Base-by-base conservation (phyloP, 2,329 filamentous ascomycete species). In the Pseudopyrenochaeta lycopersici region DNA sequence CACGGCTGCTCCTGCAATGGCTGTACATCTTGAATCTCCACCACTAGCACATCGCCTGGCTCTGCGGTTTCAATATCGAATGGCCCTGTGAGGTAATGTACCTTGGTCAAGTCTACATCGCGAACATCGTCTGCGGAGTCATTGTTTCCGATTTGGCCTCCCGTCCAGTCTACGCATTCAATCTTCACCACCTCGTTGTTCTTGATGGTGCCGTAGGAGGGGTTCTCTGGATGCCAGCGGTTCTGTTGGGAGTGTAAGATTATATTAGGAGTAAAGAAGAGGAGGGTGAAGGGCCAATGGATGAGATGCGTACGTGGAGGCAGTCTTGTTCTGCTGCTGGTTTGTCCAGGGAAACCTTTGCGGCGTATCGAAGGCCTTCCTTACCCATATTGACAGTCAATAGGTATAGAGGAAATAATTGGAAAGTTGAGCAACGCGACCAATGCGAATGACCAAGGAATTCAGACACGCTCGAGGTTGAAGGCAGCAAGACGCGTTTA, bases 21-120 rank as follows among this genome's bases (percentile, higher is more conserved):
- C 78, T 97, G 92, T 0, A 97, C 91, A 68, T 97, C 93, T 75
- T 94, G 92, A 61, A 97, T 97, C 73, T 97, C 92, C 7, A 97
- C 90, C 0, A 96, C 79, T 0, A 96, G 82, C 1, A 96, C 81
- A 70, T 97, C 93, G 0, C 93, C 93, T 0, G 92, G 92, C 74
- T 93, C 86, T 1, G 92, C 92, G 1, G 86, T 88, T 70, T 93
- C 90, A 51, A 97, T 84, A 48, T 97, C 90, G 62, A 97, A 97
- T 0, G 93, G 93, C 0, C 93, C 93, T 0, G 89, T 93, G 4
- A 97, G 84, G 73, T 96, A 97, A 76, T 97, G 93, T 41, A 96
- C 85, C 52, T 85, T 84, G 18, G 90, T 96, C 2, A 97, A 81
- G 70, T 97, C 92, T 46, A 96, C 89, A 60, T 95, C 88, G 56